These are phyloP conservation scores for Coemansia sp. DNA, from an alignment of 192 early-diverging fungal genomes.

Conservation along the genomic window DNA sequence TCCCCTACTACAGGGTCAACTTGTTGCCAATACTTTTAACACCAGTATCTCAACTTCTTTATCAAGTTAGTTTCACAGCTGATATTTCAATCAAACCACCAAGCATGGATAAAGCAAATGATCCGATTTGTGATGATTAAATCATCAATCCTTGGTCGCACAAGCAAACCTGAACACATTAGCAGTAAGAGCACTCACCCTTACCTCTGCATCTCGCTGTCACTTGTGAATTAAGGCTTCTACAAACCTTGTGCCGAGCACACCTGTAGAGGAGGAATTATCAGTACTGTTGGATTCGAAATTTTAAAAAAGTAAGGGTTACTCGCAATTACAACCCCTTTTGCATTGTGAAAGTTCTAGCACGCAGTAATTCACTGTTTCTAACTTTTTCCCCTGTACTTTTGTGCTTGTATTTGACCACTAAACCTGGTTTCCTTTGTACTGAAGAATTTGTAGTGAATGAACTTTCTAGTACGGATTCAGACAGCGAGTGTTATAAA, in stretches of 20 bases:
- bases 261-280: neutral
- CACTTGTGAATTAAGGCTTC: neutral
- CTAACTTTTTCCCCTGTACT: neutral
- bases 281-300: neutral
- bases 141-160: neutral
- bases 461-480: slow-evolving; percentile 43
- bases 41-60: too few species aligned
- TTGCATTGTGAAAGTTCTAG: neutral
- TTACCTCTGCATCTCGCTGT: neutral
- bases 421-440: neutral
- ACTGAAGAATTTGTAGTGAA: slow-evolving; percentile 31
- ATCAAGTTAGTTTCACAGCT: too few species aligned
- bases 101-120: neutral
- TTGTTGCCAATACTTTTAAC: neutral
- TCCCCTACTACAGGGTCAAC: too few species aligned
- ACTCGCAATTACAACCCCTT: neutral
- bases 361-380: neutral
- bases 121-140: neutral
- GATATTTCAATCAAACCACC: neutral
- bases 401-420: neutral
- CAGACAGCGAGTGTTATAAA: slow-evolving; percentile 49
- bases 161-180: neutral
- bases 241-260: neutral
- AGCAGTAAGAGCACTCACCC: neutral
- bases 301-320: neutral